Percentiles rank a stretch among this genome's conserved stretches.
Conservation (phyloP, 371 early-diverging fungal genomes). For the Zychaea mexicana region DNA sequence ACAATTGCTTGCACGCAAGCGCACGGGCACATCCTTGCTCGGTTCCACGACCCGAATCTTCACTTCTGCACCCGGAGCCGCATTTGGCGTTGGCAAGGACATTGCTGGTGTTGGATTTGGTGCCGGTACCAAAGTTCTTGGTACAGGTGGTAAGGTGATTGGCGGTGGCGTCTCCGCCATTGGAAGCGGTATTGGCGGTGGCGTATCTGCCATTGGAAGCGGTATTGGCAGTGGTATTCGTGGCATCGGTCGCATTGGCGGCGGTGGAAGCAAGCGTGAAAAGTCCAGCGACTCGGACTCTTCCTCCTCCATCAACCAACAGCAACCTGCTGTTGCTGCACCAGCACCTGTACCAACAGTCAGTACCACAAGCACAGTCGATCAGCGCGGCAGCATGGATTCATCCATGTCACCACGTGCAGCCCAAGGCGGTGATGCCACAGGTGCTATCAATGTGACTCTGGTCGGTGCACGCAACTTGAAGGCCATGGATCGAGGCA, state of each 20-base stretch:
- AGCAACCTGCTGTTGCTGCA: neutral
- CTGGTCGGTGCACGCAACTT: conserved; percentile 60
- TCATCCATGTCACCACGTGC: conserved; percentile 2
- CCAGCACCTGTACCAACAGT: conserved; percentile 10
- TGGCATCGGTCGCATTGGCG: conserved; percentile 35
- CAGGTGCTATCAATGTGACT: conserved; percentile 40
- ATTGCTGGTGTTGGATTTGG: conserved; percentile 37
- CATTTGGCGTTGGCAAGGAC: conserved; percentile 31
- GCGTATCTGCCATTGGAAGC: conserved; percentile 35
- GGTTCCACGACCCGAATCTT: conserved; percentile 48
- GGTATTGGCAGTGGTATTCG: conserved; percentile 35
- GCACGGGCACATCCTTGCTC: conserved; percentile 35
- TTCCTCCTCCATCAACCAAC: neutral
- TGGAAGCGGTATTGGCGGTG: conserved; percentile 25
- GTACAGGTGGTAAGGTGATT: conserved; percentile 40
- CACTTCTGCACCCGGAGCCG: conserved; percentile 42
- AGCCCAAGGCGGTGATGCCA: conserved; percentile 9
- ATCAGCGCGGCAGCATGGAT: conserved; percentile 9
- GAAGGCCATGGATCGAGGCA: conserved; percentile 61
- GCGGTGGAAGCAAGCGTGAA: conserved; percentile 30
- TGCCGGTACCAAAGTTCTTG: conserved; percentile 31
- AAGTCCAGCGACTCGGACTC: conserved; percentile 13
- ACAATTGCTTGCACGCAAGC: conserved; percentile 46
- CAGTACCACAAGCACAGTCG: conserved; percentile 8
- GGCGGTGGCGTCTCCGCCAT: conserved; percentile 34